phyloP scores from a whole-genome alignment of 1,284 basidiomycete species.

The Cryptococcus sp. region DNA sequence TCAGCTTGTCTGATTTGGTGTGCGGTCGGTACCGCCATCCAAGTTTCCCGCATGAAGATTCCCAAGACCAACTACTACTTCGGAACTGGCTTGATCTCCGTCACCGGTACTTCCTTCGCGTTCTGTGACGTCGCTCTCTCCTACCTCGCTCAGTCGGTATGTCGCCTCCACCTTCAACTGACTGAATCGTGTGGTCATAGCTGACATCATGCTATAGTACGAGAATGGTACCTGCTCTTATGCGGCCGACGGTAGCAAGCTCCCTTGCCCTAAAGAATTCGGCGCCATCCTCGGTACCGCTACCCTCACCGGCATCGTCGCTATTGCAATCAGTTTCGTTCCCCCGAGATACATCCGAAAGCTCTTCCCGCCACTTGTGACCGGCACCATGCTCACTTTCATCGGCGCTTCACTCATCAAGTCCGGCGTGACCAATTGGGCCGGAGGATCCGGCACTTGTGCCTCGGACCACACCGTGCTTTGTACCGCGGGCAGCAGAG shows the following conservation, averaged over 20 bases:
- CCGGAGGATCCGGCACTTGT: slow-evolving; percentile 33
- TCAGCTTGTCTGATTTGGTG: slow-evolving; percentile 40
- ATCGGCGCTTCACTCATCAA: slow-evolving; percentile 38
- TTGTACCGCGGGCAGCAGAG: slow-evolving; percentile 22
- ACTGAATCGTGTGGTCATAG: not conserved
- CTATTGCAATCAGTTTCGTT: slow-evolving; percentile 35
- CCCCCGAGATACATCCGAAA: slow-evolving; percentile 35
- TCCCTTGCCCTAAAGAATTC: slow-evolving; percentile 37
- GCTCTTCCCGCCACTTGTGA: slow-evolving; percentile 39
- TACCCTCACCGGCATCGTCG: slow-evolving; percentile 31
- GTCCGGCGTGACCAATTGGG: slow-evolving; percentile 40
- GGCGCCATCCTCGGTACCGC: slow-evolving; percentile 38
- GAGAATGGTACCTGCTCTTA: slow-evolving; percentile 33
- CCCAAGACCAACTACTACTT: slow-evolving; percentile 31
- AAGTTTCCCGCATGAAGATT: slow-evolving; percentile 29
- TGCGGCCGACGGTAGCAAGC: slow-evolving; percentile 27
- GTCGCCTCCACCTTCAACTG: not conserved
- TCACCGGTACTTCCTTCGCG: slow-evolving; percentile 37
- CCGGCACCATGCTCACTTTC: slow-evolving; percentile 38
- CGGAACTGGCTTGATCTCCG: slow-evolving; percentile 38
- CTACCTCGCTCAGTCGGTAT: slow-evolving; percentile 26
- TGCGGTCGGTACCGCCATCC: slow-evolving; percentile 33
- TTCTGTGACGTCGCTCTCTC: slow-evolving; percentile 36
- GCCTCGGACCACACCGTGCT: slow-evolving; percentile 28
- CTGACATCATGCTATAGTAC: slow-evolving; percentile 12